These are phyloP conservation scores for Mycena vitilis DNA, from an alignment of 768 basidiomycete genomes.

Conservation along the genomic window DNA sequence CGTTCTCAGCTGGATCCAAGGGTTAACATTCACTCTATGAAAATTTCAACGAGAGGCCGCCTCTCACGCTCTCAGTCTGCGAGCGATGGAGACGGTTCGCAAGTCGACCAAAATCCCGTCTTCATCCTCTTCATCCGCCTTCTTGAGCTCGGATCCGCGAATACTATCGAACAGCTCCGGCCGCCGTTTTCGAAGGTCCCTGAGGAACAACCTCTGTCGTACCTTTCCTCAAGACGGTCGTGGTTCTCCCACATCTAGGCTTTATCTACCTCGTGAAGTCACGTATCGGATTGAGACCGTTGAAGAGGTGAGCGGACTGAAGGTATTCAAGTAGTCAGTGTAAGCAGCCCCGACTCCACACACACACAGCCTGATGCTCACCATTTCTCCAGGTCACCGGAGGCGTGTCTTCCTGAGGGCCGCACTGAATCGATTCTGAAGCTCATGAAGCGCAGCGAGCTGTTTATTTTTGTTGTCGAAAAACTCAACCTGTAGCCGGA, in stretches of 20 bases:
- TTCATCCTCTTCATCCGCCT: conserved; percentile 1
- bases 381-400: conserved; percentile 1
- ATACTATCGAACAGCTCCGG: neutral
- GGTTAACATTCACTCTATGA: too few species aligned
- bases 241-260: conserved; percentile 25
- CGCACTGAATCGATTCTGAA: neutral
- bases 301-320: conserved; percentile 3
- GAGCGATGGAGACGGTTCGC: conserved; percentile 19
- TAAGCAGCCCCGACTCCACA: neutral
- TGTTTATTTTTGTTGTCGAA: conserved; percentile 7
- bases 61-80: conserved; percentile 22
- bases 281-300: conserved; percentile 7
- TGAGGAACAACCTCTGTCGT: neutral
- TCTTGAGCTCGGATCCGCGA: neutral
- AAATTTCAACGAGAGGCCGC: conserved; percentile 18
- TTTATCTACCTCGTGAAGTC: conserved; percentile 9
- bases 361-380: neutral
- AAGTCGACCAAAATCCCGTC: neutral
- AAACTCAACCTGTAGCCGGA: neutral
- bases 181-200: neutral
- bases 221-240: neutral
- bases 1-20: too few species aligned
- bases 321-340: neutral
- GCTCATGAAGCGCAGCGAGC: conserved; percentile 4
- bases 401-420: neutral